Conservation (phyloP, 352 stramenopile species). For the Phytopythium aichiense region DNA sequence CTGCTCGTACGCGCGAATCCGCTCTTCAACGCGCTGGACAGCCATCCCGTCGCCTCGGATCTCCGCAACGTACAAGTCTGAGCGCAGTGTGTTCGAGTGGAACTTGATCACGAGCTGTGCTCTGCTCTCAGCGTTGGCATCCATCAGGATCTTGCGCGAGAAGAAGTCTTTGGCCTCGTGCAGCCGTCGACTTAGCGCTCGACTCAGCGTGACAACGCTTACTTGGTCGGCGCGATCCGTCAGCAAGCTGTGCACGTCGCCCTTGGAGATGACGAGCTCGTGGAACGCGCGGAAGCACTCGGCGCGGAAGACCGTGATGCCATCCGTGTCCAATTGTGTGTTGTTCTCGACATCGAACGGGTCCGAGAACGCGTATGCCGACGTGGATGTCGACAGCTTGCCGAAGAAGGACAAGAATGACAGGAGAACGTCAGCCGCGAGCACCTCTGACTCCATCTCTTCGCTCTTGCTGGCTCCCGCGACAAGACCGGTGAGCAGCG, state of each 20-base stretch:
- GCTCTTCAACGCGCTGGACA: constrained; percentile 56
- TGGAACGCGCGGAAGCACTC: constrained; percentile 65
- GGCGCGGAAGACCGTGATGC: constrained; percentile 45
- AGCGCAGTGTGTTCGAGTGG: constrained; percentile 64
- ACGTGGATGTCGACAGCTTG: constrained; percentile 37
- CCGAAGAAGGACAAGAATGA: constrained; percentile 55
- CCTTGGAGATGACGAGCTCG: constrained; percentile 52
- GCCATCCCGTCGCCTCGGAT: constrained; percentile 57
- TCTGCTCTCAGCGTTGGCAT: constrained; percentile 29
- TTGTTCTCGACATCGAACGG: constrained; percentile 61
- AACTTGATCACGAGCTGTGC: constrained; percentile 30
- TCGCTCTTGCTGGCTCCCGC: constrained; percentile 10
- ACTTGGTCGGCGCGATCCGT: constrained; percentile 43
- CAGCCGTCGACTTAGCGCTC: constrained; percentile 60
- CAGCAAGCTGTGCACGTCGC: constrained; percentile 56
- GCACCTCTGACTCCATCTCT: constrained; percentile 14
- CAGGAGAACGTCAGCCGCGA: constrained; percentile 48
- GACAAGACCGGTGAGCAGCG: constrained; percentile 35
- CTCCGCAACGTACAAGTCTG: constrained; percentile 70
- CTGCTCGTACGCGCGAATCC: constrained; percentile 59
- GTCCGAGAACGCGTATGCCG: constrained; percentile 54
- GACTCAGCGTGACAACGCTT: constrained; percentile 66
- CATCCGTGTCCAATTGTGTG: constrained; percentile 41
- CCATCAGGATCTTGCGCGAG: constrained; percentile 58
- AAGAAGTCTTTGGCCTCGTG: constrained; percentile 59